Evolutionary conservation across 495 filamentous ascomycete genomes (phyloP), one percentile per base, ranked within the genome.

Genomic region (Penicillium nucicola): DNA sequence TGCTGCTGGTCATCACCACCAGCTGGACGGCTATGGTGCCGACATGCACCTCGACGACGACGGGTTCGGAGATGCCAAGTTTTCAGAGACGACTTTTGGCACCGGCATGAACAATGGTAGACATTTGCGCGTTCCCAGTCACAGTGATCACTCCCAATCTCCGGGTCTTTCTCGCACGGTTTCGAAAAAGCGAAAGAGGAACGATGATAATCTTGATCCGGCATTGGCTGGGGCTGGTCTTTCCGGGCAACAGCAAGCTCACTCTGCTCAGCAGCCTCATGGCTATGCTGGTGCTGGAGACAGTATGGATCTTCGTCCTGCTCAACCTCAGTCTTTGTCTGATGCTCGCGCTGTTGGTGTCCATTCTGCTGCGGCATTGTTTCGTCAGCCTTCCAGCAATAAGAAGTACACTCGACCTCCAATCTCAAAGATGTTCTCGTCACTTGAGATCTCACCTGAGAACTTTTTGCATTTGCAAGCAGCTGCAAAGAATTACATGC

Each of bases 141-240:
- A 46, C 15, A 67, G 91, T 64, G 83, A 82, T 52, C 91, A 96
- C 64, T 75, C 87, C 28, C 90, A 95, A 59, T 84, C 90, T 4
- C 61, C 84, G 10, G 92, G 92, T 9, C 73, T 98, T 50, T 66
- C 71, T 18, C 55, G 74, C 19, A 57, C 66, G 2, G 70, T 60
- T 10, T 68, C 74, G 0, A 75, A 73, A 48, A 77, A 77, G 43
- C 59, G 74, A 8, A 77, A 77, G 53, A 56, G 74, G 44, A 67
- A 65, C 13, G 72, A 75, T 19, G 72, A 71, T 45, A 63, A 72
- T 2, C 68, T 77, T 6, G 74, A 77, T 45, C 74, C 74, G n/a
- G 71, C 72, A 6, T 51, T 77, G 41, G 64, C 60, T 20, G 64
- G 56, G 14, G 48, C 61, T 22, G 65, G 64, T 28, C 45, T 65